Evolutionary conservation across 768 basidiomycete genomes (phyloP).

Genomic region (Lactarius hengduanensis): DNA sequence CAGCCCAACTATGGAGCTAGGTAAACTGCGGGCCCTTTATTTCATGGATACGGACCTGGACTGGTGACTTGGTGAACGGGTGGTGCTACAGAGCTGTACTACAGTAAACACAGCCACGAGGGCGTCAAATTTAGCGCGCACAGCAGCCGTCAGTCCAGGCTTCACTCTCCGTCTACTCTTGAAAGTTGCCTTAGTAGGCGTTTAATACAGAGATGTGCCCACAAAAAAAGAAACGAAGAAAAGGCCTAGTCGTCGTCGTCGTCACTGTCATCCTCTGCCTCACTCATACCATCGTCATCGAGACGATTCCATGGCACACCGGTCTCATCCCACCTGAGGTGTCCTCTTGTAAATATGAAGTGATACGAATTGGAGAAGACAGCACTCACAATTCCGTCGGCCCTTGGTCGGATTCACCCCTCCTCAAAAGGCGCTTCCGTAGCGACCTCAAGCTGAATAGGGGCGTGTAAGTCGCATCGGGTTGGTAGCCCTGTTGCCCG

Average conservation of each 20-base stretch:
- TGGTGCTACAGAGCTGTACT: neutral
- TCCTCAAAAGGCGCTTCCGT: constrained; percentile 1
- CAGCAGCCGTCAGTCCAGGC: neutral
- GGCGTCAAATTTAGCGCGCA: neutral
- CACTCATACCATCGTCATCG: constrained; percentile 16
- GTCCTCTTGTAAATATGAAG: neutral
- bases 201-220: neutral
- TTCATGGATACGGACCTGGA: neutral
- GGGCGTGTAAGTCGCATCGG: constrained; percentile 5
- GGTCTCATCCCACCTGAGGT: constrained; percentile 17
- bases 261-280: constrained; percentile 10
- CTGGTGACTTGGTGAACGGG: no score
- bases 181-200: neutral
- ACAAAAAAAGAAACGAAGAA: neutral
- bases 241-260: neutral
- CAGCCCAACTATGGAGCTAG: no score
- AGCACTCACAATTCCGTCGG: constrained; percentile 10
- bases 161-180: neutral
- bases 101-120: neutral
- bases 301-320: constrained; percentile 16
- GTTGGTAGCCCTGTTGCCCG: constrained; percentile 5
- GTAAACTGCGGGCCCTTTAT: neutral
- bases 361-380: neutral
- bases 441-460: constrained; percentile 5
- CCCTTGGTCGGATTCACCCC: neutral